A percentile compares a stretch with the other conserved stretches of the same genome.
Conservation (phyloP, 129 eudicot species). For the Artemisia annua region DNA sequence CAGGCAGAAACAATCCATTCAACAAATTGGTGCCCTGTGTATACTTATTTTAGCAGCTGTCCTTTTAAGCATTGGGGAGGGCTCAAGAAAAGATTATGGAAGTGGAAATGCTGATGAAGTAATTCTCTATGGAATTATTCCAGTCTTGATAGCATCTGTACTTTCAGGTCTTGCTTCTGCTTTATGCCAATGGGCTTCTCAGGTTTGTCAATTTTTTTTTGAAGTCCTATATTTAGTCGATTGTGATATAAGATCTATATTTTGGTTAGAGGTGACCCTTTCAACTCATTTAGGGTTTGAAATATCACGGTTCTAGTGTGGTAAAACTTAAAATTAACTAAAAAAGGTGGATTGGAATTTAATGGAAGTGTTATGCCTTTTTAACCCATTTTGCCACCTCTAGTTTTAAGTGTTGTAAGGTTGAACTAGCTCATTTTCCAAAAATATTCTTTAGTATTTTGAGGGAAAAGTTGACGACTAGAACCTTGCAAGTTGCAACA, state of each 20-base stretch:
- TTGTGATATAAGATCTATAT: slow-evolving; percentile 7
- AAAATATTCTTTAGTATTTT: not conserved
- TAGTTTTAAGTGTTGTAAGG: not conserved
- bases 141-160: slow-evolving; percentile 87
- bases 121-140: slow-evolving; percentile 76
- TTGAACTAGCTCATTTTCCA: not conserved
- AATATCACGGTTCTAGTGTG: too few species aligned
- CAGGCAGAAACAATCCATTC: slow-evolving; percentile 94
- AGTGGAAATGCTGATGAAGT: slow-evolving; percentile 62
- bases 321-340: too few species aligned
- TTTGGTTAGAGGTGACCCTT: not conserved
- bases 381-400: too few species aligned
- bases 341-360: too few species aligned
- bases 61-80: slow-evolving; percentile 94
- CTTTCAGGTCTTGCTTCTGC: slow-evolving; percentile 98
- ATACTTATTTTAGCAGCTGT: slow-evolving; percentile 86
- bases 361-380: too few species aligned
- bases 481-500: not conserved
- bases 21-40: slow-evolving; percentile 95
- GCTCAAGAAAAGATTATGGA: slow-evolving; percentile 76
- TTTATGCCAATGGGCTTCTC: slow-evolving; percentile 98
- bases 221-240: slow-evolving; percentile 9
- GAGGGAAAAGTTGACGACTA: not conserved
- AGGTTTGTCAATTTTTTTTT: slow-evolving; percentile 49
- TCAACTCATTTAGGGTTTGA: too few species aligned